Base-by-base conservation (phyloP, 176 grass and related monocot genomes). In the Musa beccarii region DNA sequence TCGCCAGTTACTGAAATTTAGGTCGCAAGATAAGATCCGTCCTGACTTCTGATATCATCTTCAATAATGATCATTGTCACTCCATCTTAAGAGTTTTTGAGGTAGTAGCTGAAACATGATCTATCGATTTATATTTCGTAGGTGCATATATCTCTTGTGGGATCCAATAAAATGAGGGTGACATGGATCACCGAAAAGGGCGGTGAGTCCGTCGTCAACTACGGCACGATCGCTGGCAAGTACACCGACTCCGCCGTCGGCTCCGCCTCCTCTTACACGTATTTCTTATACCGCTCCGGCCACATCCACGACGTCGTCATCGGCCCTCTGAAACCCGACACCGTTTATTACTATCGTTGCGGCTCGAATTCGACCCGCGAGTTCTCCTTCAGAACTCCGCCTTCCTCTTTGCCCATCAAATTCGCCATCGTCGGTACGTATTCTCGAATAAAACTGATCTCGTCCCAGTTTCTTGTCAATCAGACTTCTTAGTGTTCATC, bases 91-190 rank as follows among this genome's bases (percentile, higher is more conserved):
- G 34, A 43, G 34, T 43, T 34, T 34, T 43, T 6, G 34, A 43
- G 34, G 34, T 43, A 5, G 34, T 43, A 43, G 34, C 4, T 43
- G 34, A 43, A 34, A 43, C 4, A 43, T 43, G 34, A 43, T 43
- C 34, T 0, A 43, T 43, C 34, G 34, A 6, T 43, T 43, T 57
- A 17, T 57, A 69, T 8, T 52, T 54, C 69, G 53, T 70, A 96
- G 92, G 93, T 92, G 68, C 93, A 92, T 24, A 74, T 96, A 54
- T 96, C 93, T 10, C 24, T 84, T 11, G 89, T 90, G 16, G 91
- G 88, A 6, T 61, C 81, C 1, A 69, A 86, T 70, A 77, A 84
- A 68, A 88, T 90, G 63, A 70, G 93, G 61, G 77, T 96, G 21
- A 77, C 93, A 9, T 96, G 93, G 93, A 84, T 92, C 52, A 96